Percentiles rank a stretch among this genome's conserved stretches.
Conservation (phyloP, 305 asterid species). For the Rubia tinctorum region DNA sequence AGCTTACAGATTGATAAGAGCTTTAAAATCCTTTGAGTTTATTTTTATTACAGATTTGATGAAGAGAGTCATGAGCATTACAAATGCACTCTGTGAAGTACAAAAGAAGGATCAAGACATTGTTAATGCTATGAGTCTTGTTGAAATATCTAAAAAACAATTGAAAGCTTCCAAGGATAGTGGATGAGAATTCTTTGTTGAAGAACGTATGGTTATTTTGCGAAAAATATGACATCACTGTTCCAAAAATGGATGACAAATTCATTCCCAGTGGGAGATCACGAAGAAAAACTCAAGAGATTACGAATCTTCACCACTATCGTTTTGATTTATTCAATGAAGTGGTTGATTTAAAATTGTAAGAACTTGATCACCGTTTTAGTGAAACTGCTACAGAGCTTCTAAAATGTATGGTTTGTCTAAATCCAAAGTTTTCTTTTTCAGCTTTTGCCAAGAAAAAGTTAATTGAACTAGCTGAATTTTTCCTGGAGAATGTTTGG, state of each 20-base stretch:
- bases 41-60: too few relatives aligned
- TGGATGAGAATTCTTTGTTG: not conserved
- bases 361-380: slow-evolving; percentile 1
- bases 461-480: not conserved
- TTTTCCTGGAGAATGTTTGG: not conserved
- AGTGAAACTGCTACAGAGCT: not conserved
- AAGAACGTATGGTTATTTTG: slow-evolving; percentile 2
- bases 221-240: not conserved
- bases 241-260: slow-evolving; percentile 10
- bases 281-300: not conserved
- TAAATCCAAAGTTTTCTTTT: not conserved
- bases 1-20: too few relatives aligned
- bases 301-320: not conserved
- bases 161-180: slow-evolving; percentile 9
- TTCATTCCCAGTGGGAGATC: not conserved
- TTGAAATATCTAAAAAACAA: not conserved
- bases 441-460: slow-evolving; percentile 1
- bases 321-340: not conserved
- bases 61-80: too few relatives aligned
- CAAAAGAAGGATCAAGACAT: too few relatives aligned
- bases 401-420: not conserved
- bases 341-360: not conserved
- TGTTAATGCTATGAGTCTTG: too few relatives aligned
- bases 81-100: too few relatives aligned
- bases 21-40: too few relatives aligned